Base-by-base conservation (phyloP, 352 stramenopile species). In the Phytophthora europaea region DNA sequence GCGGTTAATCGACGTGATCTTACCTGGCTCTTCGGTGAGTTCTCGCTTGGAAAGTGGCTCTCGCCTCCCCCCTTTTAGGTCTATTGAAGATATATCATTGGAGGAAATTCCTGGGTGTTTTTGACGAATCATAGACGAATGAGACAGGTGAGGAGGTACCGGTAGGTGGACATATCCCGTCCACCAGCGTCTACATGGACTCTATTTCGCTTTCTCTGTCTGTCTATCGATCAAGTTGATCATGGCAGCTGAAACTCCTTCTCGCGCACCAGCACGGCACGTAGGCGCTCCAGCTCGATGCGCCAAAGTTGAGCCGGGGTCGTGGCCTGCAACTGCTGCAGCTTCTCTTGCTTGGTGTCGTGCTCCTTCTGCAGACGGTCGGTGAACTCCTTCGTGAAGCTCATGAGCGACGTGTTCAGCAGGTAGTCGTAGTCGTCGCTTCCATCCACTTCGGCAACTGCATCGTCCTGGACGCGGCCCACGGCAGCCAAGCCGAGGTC, bases 351-450 rank as follows among this genome's bases (percentile, higher is more conserved):
- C 85, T 99, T 99, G 34, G 83, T 83, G 63, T 92, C 85, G 57
- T 98, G 92, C 75, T 99, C 88, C 45, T 81, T 87, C 66, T 97
- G 85, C 48, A 99, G 82, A 45, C 97, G 87, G 48, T 98, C 87
- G 5, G 95, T 89, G 67, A 98, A 94, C 79, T 99, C 98, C 58
- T 97, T 94, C 5, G 98, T 99, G 55, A 99, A 97, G 70, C 87
- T 98, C 94, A 98, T 98, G 62, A 99, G 90, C 67, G 98, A 98
- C 87, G 99, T 99, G 61, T 94, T 98, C 31, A 99, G 89, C 55
- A 99, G 85, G 76, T 99, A 99, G 74, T 99, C 98, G 61, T 98
- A 99, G 12, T 98, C 82, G 23, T 88, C 80, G 16, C 61, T 64
- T 57, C 56, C 65, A 20, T 88, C 84, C 9, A 84, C 69, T 12